Evolutionary conservation across 2,329 filamentous ascomycete genomes (phyloP).

Genomic region (Cryphonectria carpinicola): DNA sequence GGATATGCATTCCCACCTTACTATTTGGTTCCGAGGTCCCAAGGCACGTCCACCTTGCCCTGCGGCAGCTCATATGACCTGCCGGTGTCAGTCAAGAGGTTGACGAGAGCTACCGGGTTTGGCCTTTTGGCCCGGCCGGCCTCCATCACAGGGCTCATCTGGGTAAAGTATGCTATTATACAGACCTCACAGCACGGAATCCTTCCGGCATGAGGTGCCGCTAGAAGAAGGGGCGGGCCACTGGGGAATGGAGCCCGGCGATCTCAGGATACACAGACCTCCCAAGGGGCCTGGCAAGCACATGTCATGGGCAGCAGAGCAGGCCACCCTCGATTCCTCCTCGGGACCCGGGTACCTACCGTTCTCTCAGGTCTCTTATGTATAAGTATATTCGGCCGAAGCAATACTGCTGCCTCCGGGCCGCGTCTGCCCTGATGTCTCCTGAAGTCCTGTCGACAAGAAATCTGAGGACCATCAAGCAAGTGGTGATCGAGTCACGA

Average conservation of each 20-base stretch:
- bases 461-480: background rate
- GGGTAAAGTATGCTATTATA: background rate
- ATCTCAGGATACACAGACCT: constrained; percentile 4
- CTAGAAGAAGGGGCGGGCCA: background rate
- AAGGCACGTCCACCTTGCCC: background rate
- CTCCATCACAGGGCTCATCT: background rate
- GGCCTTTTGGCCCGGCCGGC: background rate
- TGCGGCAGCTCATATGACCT: constrained; percentile 5
- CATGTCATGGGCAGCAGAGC: background rate
- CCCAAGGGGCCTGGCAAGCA: background rate
- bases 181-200: background rate
- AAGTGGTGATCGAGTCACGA: constrained; percentile 14
- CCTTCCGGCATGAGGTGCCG: background rate
- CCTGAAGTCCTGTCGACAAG: background rate
- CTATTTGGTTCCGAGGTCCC: constrained; percentile 2
- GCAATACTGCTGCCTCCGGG: constrained; percentile 2
- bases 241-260: background rate
- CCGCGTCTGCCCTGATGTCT: constrained; percentile 8
- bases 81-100: constrained; percentile 5
- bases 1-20: constrained; percentile 11
- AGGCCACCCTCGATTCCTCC: background rate
- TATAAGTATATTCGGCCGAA: constrained; percentile 25
- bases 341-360: background rate
- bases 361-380: background rate
- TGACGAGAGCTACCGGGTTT: background rate